Evolutionary conservation across 2,329 filamentous ascomycete genomes (phyloP).

Genomic region (Paraphoma sp.): DNA sequence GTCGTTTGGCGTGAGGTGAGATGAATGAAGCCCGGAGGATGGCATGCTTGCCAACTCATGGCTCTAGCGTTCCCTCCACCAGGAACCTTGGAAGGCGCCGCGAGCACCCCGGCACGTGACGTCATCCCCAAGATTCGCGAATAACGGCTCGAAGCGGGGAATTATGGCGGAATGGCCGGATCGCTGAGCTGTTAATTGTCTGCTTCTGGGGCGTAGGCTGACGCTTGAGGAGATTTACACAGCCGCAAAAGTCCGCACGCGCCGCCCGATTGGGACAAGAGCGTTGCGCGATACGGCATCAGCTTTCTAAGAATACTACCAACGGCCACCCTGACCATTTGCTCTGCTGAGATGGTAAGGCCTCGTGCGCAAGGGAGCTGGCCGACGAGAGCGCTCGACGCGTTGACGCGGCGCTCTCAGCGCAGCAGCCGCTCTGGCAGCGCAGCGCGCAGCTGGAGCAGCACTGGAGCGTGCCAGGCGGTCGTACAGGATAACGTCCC

Average conservation of each 20-base stretch:
- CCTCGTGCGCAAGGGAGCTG: conserved; percentile 16
- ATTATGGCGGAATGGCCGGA: conserved; percentile 15
- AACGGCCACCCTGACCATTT: conserved; percentile 16
- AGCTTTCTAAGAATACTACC: conserved; percentile 47
- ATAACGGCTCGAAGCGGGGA: conserved; percentile 11
- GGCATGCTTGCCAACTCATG: conserved; percentile 9
- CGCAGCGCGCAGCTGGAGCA: neutral
- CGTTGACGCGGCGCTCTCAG: neutral
- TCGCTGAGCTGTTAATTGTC: conserved; percentile 19
- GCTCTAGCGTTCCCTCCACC: conserved; percentile 4
- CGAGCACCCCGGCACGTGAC: conserved; percentile 2
- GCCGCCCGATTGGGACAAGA: conserved; percentile 27
- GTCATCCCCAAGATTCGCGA: neutral
- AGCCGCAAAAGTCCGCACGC: conserved; percentile 40
- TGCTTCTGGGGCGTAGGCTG: conserved; percentile 26
- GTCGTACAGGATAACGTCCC: neutral
- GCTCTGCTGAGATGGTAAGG: conserved; percentile 15
- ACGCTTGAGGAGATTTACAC: conserved; percentile 33
- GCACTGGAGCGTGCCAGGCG: neutral
- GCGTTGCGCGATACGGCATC: conserved; percentile 36
- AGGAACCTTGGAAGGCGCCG: conserved; percentile 6
- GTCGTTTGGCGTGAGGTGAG: conserved; percentile 1
- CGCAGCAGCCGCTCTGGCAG: neutral
- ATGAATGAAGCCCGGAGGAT: conserved; percentile 8
- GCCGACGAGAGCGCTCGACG: neutral